Conservation (phyloP, 192 early-diverging fungal species). For the Coemansia sp. region DNA sequence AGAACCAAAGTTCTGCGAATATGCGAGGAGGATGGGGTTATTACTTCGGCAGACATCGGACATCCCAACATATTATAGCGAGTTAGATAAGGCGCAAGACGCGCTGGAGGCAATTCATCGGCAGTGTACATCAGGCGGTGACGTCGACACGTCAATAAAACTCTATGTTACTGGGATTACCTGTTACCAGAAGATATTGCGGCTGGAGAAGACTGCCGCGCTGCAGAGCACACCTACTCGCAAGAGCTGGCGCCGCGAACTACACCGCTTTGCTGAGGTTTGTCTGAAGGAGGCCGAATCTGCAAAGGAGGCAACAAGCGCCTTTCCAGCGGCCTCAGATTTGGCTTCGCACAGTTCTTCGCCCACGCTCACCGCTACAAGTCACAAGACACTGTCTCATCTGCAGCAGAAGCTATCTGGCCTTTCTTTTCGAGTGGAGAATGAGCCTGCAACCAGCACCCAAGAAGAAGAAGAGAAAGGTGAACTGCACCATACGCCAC, state of each 20-base stretch:
- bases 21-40: constrained; percentile 24
- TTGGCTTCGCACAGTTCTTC: not conserved
- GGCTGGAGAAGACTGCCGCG: constrained; percentile 9
- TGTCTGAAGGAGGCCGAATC: constrained; percentile 35
- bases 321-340: not conserved
- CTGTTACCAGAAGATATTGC: constrained; percentile 35
- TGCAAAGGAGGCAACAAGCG: constrained; percentile 13
- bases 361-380: constrained; percentile 2
- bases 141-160: constrained; percentile 14
- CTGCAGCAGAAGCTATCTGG: constrained; percentile 10
- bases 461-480: not conserved
- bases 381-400: not conserved
- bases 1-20: constrained; percentile 41
- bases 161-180: constrained; percentile 30
- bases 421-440: not conserved
- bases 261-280: constrained; percentile 21
- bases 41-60: constrained; percentile 19
- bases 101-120: constrained; percentile 19
- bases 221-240: not conserved
- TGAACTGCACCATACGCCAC: not conserved
- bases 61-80: constrained; percentile 4
- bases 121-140: constrained; percentile 7
- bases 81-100: constrained; percentile 19
- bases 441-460: not conserved
- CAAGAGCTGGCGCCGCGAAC: constrained; percentile 30